Conservation (phyloP, 1,139 yeast genomes). For the Petasospora fabianii region DNA sequence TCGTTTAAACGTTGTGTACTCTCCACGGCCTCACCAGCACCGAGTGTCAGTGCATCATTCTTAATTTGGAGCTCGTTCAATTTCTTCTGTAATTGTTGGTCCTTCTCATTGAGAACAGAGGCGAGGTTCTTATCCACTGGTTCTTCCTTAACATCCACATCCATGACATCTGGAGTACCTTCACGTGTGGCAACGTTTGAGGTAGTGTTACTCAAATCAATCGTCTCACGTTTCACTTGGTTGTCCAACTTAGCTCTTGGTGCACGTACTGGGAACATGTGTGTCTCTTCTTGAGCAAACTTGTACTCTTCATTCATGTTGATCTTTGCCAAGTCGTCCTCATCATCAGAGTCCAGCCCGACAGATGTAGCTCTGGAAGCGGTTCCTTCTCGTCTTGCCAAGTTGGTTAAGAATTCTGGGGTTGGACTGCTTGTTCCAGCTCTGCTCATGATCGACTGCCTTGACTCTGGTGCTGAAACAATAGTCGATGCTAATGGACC, state of each 20-base stretch:
- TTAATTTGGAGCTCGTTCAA: slow-evolving; percentile 27
- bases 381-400: slow-evolving; percentile 11
- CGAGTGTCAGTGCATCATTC: slow-evolving; percentile 22
- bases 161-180: slow-evolving; percentile 19
- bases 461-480: no score
- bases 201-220: slow-evolving; percentile 2
- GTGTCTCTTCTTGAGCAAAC: slow-evolving; percentile 41
- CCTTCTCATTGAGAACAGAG: slow-evolving; percentile 31
- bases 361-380: slow-evolving; percentile 17
- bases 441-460: no score
- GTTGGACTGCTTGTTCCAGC: slow-evolving; percentile 21
- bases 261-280: slow-evolving; percentile 49
- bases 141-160: slow-evolving; percentile 34
- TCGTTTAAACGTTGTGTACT: slow-evolving; percentile 32
- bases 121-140: slow-evolving; percentile 27
- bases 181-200: slow-evolving; percentile 7
- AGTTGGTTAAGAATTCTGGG: slow-evolving; percentile 24
- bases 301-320: slow-evolving; percentile 60
- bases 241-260: slow-evolving; percentile 30
- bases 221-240: slow-evolving; percentile 5
- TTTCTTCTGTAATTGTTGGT: slow-evolving; percentile 27
- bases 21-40: slow-evolving; percentile 31
- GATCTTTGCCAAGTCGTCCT: slow-evolving; percentile 40
- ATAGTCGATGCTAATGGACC: slow-evolving; percentile 74
- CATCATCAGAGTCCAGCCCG: slow-evolving; percentile 30